Base-by-base conservation (phyloP, 352 stramenopile species). In the Phytophthora pseudosyringae region DNA sequence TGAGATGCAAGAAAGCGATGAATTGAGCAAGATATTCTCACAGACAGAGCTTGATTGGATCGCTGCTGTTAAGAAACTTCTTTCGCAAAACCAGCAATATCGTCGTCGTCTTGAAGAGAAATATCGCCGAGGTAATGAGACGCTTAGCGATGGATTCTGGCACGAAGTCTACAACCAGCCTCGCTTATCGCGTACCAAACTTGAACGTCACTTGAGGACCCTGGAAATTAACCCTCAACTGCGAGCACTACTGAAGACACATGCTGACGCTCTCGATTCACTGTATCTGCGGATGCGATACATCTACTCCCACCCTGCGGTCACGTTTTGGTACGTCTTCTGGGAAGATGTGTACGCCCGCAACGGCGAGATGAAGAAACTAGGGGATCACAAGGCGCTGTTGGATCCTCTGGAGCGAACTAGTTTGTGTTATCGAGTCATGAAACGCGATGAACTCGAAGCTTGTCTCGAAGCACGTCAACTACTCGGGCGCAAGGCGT, bases 241-340 rank as follows among this genome's bases (percentile, higher is more conserved):
- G 9, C 46, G 54, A 15, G 43, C 61, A 8, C 26, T 83, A 0
- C 21, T 35, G 3, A 38, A 67, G 6, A 65, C 58, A 0, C 61
- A 83, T 13, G 31, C 46, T 38, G 40, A 11, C 2, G 51, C 64
- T 8, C 31, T 86, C 1, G 71, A 79, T 38, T 75, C 75, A 9
- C 51, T 86, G 12, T 82, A 79, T 48, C 40, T 69, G 12, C 71
- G 64, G 10, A 38, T 71, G 28, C 38, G 38, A 13, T 80, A 73
- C 18, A 60, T 83, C 7, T 50, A 74, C 3, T 72, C 71, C 1
- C 74, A 83, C 28, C 49, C 59, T 8, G 70, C 63, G 0, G 58
- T 68, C 32, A 69, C 48, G 29, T 65, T 82, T 10, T 86, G 77
- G 77, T 86, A 71, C 29, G 60, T 86, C 11, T 82, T 86, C 59